A percentile compares a stretch with the other conserved stretches of the same genome.
Evolutionary conservation across 371 early-diverging fungal genomes (phyloP).

Genomic region (Mortierella polycephala): DNA sequence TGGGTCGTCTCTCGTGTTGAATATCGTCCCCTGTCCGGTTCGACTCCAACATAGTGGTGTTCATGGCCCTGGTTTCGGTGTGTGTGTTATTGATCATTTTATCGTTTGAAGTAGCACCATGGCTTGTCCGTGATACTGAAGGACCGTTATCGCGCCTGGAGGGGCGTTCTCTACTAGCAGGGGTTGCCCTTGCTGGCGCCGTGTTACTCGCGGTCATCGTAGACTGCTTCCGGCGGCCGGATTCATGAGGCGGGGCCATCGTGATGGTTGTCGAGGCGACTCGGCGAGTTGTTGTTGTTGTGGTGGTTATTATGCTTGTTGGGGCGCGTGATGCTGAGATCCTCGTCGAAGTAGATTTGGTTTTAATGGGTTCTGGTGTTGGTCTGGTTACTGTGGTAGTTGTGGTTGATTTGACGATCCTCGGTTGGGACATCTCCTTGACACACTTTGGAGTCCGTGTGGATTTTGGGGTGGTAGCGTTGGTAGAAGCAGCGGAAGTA

Average conservation of each 20-base stretch:
- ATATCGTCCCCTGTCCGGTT: too few species aligned
- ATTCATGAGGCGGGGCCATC: constrained; percentile 1
- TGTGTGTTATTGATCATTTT: too few species aligned
- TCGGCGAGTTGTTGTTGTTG: background rate
- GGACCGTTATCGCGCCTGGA: too few species aligned
- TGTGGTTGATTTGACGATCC: background rate
- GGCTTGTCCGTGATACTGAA: too few species aligned
- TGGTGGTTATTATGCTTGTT: constrained; percentile 9
- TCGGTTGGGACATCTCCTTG: background rate
- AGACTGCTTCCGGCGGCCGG: background rate
- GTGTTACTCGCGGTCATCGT: background rate
- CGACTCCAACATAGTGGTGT: too few species aligned
- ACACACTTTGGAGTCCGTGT: too few species aligned
- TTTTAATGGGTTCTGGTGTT: background rate
- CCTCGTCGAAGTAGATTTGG: constrained; percentile 1
- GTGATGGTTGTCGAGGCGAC: constrained; percentile 1
- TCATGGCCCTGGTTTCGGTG: too few species aligned
- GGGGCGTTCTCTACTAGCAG: too few species aligned
- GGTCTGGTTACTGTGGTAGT: background rate
- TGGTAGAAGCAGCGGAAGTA: too few species aligned
- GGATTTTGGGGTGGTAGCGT: too few species aligned
- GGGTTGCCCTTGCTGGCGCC: background rate
- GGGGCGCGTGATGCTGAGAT: background rate
- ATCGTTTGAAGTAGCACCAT: too few species aligned
- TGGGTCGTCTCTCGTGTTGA: too few species aligned